Conservation (phyloP, 164 flowering plant genomes). For the Saururus chinensis region DNA sequence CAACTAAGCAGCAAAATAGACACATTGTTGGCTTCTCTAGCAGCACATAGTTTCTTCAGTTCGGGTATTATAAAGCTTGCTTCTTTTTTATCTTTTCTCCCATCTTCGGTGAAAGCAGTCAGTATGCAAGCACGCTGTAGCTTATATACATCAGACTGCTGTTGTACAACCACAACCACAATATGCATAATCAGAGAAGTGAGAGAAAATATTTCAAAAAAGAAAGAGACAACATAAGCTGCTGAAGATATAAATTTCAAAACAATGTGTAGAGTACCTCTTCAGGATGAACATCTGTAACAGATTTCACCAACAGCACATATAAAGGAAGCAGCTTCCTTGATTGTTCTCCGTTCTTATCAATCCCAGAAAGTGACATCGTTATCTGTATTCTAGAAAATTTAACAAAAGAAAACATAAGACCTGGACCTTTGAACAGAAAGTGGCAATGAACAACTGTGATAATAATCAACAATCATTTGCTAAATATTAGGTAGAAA, state of each 20-base stretch:
- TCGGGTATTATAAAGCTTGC: constrained; percentile 71
- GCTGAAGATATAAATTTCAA: not conserved
- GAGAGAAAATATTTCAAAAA: not conserved
- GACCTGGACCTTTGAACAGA: not conserved
- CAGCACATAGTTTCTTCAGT: constrained; percentile 42
- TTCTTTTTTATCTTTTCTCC: constrained; percentile 27
- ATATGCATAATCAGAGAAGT: not conserved
- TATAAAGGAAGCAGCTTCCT: constrained; percentile 54
- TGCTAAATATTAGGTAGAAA: no score
- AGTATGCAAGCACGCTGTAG: constrained; percentile 35
- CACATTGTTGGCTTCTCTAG: constrained; percentile 46
- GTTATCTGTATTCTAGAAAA: constrained; percentile 56
- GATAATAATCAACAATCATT: no score
- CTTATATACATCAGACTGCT: constrained; percentile 37
- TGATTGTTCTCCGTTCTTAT: constrained; percentile 27
- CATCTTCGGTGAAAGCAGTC: constrained; percentile 27
- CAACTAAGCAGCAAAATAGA: constrained; percentile 51
- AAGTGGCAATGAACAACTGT: no score
- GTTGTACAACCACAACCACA: constrained; percentile 12
- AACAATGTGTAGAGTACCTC: constrained; percentile 33
- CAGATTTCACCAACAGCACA: constrained; percentile 48
- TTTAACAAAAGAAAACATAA: not conserved
- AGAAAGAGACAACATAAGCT: not conserved
- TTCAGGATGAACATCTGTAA: constrained; percentile 27
- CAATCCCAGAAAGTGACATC: constrained; percentile 37